phyloP scores from a whole-genome alignment of 148 eudicot genomes.

The Simmondsia chinensis region DNA sequence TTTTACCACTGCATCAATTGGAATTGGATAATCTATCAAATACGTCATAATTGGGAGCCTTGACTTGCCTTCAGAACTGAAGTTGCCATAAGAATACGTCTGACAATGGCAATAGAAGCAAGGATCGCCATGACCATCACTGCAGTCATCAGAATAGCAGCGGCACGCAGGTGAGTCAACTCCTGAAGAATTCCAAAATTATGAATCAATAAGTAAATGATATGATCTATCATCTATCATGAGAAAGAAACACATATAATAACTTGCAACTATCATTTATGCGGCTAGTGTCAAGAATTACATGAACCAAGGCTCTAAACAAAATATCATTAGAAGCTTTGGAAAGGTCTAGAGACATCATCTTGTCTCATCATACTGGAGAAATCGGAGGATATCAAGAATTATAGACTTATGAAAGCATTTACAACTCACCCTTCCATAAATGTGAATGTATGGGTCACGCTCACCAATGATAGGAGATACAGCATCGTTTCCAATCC shows the following conservation, averaged over 20 bases:
- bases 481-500: slow-evolving; percentile 92
- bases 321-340: no score
- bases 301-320: no score
- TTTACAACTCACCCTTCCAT: slow-evolving; percentile 58
- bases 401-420: no score
- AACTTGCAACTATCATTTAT: no score
- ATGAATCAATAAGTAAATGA: slow-evolving; percentile 8
- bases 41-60: neutral
- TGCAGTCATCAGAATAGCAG: slow-evolving; percentile 69
- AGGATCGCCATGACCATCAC: slow-evolving; percentile 66
- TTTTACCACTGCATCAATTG: no score
- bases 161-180: slow-evolving; percentile 70
- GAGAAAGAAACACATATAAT: neutral
- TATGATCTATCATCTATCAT: neutral
- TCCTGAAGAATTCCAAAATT: slow-evolving; percentile 40
- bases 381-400: no score
- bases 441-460: slow-evolving; percentile 74
- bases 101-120: slow-evolving; percentile 77
- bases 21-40: neutral
- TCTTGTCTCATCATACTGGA: no score
- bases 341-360: no score
- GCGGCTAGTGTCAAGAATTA: no score
- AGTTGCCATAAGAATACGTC: slow-evolving; percentile 97
- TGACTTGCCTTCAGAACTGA: slow-evolving; percentile 83
- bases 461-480: slow-evolving; percentile 85